phyloP scores from a whole-genome alignment of 2,329 filamentous ascomycete genomes.

The Aureobasidium sp. region DNA sequence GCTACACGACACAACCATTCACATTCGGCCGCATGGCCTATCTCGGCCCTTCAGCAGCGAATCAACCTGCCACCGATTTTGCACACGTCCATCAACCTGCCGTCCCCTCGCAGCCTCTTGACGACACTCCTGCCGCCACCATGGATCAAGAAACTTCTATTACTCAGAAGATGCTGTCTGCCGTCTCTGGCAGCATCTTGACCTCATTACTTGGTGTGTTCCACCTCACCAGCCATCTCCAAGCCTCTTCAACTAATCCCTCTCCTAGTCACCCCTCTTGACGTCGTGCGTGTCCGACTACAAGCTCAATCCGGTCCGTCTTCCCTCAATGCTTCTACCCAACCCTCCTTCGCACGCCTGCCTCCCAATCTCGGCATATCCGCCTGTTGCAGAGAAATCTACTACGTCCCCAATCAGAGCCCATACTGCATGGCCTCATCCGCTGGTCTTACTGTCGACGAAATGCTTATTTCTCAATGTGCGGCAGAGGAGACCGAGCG shows the following conservation, averaged over 20 bases:
- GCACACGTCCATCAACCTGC: constrained; percentile 20
- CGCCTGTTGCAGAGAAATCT: constrained; percentile 92
- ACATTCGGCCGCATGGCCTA: constrained; percentile 9
- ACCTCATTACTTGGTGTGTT: constrained; percentile 76
- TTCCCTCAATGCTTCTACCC: constrained; percentile 45
- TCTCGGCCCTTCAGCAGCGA: constrained; percentile 4
- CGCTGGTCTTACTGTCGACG: constrained; percentile 31
- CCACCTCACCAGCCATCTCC: background rate
- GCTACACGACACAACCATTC: background rate
- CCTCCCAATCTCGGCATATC: constrained; percentile 85
- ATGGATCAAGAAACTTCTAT: constrained; percentile 62
- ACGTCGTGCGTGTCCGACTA: constrained; percentile 89
- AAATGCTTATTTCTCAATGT: constrained; percentile 53
- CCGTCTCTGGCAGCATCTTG: constrained; percentile 79
- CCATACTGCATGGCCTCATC: constrained; percentile 64
- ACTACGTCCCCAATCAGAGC: constrained; percentile 82
- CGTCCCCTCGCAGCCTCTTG: background rate
- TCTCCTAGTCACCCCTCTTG: constrained; percentile 74
- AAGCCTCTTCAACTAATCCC: background rate
- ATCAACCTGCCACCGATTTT: constrained; percentile 5
- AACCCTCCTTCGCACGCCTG: constrained; percentile 53
- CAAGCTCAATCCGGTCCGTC: constrained; percentile 67
- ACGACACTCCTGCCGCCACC: constrained; percentile 24
- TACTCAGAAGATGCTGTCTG: constrained; percentile 88
- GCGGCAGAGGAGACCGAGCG: constrained; percentile 80